phyloP scores from a whole-genome alignment of 805 yeast species.

The Lachancea quebecensis region DNA sequence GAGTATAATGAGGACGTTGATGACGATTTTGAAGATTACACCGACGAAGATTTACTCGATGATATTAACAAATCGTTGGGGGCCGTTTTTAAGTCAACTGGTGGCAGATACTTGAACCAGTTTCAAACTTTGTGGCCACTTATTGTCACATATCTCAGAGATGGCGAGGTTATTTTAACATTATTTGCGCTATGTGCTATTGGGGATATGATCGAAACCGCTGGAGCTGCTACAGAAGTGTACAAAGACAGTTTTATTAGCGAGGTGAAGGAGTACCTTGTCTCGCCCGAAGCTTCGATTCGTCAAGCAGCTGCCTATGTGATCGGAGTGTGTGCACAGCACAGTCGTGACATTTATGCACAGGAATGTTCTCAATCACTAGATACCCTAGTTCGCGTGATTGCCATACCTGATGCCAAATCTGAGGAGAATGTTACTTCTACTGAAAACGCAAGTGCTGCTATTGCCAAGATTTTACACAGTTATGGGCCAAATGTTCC shows the following conservation, averaged over 20 bases:
- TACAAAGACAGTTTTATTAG: slow-evolving; percentile 60
- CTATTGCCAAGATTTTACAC: slow-evolving; percentile 79
- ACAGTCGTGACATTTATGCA: slow-evolving; percentile 58
- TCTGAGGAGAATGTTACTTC: slow-evolving; percentile 80
- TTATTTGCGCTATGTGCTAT: slow-evolving; percentile 74
- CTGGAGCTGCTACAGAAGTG: slow-evolving; percentile 60
- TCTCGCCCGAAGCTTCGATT: slow-evolving; percentile 59
- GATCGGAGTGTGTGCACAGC: slow-evolving; percentile 80
- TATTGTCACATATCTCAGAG: slow-evolving; percentile 50
- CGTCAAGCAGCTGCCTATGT: slow-evolving; percentile 85
- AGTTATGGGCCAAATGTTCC: slow-evolving; percentile 53
- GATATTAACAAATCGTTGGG: slow-evolving; percentile 74
- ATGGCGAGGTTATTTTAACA: slow-evolving; percentile 60
- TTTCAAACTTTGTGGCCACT: slow-evolving; percentile 62
- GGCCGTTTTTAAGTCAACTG: slow-evolving; percentile 58
- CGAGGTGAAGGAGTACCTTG: slow-evolving; percentile 59
- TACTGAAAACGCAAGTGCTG: slow-evolving; percentile 76
- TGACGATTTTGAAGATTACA: slow-evolving; percentile 72
- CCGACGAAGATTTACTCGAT: slow-evolving; percentile 85
- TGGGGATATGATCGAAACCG: slow-evolving; percentile 73
- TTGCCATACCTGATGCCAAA: slow-evolving; percentile 71
- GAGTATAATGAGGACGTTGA: slow-evolving; percentile 84
- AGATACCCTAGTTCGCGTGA: slow-evolving; percentile 66
- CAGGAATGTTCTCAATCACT: slow-evolving; percentile 64
- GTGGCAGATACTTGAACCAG: slow-evolving; percentile 51